These are phyloP conservation scores for Lactarius tabidus DNA, from an alignment of 768 basidiomycete genomes.

Conservation along the genomic window DNA sequence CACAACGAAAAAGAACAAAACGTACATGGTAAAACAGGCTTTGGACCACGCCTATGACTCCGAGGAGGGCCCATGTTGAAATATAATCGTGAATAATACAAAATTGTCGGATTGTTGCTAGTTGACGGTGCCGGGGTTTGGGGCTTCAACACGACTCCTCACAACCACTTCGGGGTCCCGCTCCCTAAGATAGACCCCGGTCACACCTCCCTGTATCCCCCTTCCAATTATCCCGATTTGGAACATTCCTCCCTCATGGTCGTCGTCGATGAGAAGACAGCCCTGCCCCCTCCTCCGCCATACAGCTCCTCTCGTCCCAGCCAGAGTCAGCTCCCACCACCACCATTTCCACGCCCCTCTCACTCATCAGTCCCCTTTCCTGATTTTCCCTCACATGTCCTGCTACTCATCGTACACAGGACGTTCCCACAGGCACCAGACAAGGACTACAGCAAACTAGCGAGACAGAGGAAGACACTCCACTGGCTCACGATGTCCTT, in stretches of 20 bases:
- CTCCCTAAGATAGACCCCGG: constrained; percentile 7
- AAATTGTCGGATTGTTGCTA: constrained; percentile 9
- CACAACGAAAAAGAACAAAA: not conserved
- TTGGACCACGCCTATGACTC: constrained; percentile 23
- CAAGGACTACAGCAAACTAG: constrained; percentile 38
- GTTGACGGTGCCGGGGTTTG: constrained; percentile 22
- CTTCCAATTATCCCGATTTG: not conserved
- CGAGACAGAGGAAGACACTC: constrained; percentile 60
- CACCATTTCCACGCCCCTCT: not conserved
- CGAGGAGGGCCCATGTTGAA: constrained; percentile 23
- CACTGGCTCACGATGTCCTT: constrained; percentile 66
- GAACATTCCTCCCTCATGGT: constrained; percentile 34
- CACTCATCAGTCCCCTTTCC: constrained; percentile 27
- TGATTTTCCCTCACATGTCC: constrained; percentile 54
- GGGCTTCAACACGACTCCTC: not conserved
- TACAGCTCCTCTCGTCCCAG: not conserved
- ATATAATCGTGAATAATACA: constrained; percentile 13
- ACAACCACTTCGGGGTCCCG: constrained; percentile 9
- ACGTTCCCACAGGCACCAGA: constrained; percentile 53
- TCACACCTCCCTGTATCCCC: not conserved
- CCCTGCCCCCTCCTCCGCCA: constrained; percentile 15
- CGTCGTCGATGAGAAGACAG: constrained; percentile 28
- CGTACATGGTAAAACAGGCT: constrained; percentile 22
- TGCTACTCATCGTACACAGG: constrained; percentile 64
- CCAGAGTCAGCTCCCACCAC: not conserved